A percentile compares a stretch with the other conserved stretches of the same genome.
Evolutionary conservation across 2,329 filamentous ascomycete species (phyloP).

Genomic region (Ceratocystis cubensis): DNA sequence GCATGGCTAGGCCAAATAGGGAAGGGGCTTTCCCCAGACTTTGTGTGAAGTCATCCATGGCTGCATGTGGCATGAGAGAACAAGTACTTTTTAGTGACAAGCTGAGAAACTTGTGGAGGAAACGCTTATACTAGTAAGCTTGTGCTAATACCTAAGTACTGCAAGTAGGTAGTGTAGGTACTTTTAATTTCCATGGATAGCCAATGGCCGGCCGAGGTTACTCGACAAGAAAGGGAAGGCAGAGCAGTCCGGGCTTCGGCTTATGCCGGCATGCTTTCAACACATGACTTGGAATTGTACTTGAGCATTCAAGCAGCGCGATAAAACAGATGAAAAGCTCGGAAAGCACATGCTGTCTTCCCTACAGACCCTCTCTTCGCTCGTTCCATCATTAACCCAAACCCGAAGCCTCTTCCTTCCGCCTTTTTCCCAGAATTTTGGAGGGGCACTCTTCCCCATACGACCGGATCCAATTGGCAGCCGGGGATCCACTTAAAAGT

Average conservation of each 20-base stretch:
- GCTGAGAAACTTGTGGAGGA: not conserved
- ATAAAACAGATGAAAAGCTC: not conserved
- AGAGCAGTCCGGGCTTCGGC: not conserved
- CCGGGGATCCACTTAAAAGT: not conserved
- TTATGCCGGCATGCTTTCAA: not conserved
- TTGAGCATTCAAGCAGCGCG: not conserved
- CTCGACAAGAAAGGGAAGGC: not conserved
- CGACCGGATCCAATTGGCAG: not conserved
- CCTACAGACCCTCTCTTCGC: not conserved
- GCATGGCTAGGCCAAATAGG: not conserved
- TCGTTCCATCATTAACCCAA: not conserved
- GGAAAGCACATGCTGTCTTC: not conserved
- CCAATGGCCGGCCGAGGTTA: conserved; percentile 20
- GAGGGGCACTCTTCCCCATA: not conserved
- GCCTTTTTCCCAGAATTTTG: not conserved
- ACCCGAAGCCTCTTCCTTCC: not conserved
- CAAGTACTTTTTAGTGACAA: not conserved
- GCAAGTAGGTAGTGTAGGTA: not conserved
- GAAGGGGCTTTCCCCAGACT: not conserved
- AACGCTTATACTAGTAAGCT: not conserved
- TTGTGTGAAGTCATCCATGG: not conserved
- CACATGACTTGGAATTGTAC: not conserved
- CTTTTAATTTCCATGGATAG: not conserved
- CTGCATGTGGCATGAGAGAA: conserved; percentile 2
- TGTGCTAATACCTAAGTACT: not conserved